Evolutionary conservation across 352 stramenopile species (phyloP).

Genomic region (Phytophthora ohioensis): DNA sequence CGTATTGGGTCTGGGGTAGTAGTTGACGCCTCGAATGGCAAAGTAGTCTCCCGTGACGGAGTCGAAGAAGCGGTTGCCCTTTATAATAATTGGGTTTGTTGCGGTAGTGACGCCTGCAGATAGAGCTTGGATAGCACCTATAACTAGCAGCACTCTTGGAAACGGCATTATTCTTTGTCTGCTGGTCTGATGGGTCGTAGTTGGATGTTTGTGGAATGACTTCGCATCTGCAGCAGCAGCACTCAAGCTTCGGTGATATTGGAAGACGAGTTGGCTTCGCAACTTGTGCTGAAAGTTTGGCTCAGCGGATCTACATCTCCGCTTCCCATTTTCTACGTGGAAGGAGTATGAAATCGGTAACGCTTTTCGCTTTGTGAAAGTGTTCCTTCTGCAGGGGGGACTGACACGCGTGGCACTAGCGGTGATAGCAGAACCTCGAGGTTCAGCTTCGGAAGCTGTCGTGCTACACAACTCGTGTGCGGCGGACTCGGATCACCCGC

Average conservation of each 20-base stretch:
- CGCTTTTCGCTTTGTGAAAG: constrained; percentile 1
- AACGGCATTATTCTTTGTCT: not conserved
- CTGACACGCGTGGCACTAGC: not conserved
- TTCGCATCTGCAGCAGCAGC: not conserved
- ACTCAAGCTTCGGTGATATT: not conserved
- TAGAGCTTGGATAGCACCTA: not conserved
- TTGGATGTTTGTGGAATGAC: constrained; percentile 1
- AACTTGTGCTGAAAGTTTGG: not conserved
- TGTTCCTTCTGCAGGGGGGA: not conserved
- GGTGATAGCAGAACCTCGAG: not conserved
- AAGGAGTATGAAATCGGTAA: constrained; percentile 3
- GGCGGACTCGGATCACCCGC: no score
- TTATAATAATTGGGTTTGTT: constrained; percentile 39
- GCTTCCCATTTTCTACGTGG: constrained; percentile 6
- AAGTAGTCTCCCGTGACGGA: constrained; percentile 75
- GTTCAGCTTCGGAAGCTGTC: no score
- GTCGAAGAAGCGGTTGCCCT: constrained; percentile 87
- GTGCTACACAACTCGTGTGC: no score
- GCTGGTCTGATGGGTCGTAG: not conserved
- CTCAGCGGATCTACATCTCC: not conserved
- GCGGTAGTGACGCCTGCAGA: not conserved
- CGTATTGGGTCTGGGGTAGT: constrained; percentile 87
- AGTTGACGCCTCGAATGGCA: constrained; percentile 79
- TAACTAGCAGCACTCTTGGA: not conserved
- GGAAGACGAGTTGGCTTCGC: not conserved